These are phyloP conservation scores for Trichophyton benhamiae DNA, from an alignment of 2,329 filamentous ascomycete species.

Conservation along the genomic window DNA sequence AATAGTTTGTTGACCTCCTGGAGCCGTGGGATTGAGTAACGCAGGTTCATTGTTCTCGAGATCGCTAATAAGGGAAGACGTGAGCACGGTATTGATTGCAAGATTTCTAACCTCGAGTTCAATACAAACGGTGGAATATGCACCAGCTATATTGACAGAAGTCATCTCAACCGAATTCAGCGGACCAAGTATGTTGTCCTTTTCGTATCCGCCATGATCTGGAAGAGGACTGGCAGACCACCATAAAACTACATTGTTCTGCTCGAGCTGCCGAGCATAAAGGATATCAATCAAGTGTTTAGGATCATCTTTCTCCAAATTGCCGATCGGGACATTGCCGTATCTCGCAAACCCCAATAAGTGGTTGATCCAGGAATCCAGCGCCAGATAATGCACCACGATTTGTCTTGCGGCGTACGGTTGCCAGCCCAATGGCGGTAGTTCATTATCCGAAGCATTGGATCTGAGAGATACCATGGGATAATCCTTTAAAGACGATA, in stretches of 20 bases:
- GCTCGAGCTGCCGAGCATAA: conserved; percentile 78
- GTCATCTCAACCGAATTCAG: conserved; percentile 87
- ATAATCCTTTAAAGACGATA: conserved; percentile 72
- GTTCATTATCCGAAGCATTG: conserved; percentile 69
- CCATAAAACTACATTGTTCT: conserved; percentile 90
- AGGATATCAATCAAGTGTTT: conserved; percentile 91
- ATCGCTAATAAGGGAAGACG: conserved; percentile 91
- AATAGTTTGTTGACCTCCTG: conserved; percentile 42
- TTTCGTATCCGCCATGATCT: conserved; percentile 91
- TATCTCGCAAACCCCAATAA: conserved; percentile 79
- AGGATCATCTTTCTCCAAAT: conserved; percentile 86
- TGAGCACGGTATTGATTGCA: conserved; percentile 94
- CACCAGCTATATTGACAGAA: conserved; percentile 80
- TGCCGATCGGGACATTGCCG: conserved; percentile 88
- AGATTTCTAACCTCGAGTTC: conserved; percentile 89
- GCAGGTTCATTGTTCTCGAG: conserved; percentile 81
- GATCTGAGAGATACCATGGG: conserved; percentile 71
- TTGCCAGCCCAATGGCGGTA: conserved; percentile 92
- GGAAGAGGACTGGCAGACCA: conserved; percentile 81
- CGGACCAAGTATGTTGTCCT: conserved; percentile 71
- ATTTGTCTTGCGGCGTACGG: conserved; percentile 73
- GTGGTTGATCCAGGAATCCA: conserved; percentile 87
- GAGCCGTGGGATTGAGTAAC: conserved; percentile 65
- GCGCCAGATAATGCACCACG: conserved; percentile 77
- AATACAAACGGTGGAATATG: conserved; percentile 91